Conservation (phyloP, 495 filamentous ascomycete species). For the Tetracladium setigerum region DNA sequence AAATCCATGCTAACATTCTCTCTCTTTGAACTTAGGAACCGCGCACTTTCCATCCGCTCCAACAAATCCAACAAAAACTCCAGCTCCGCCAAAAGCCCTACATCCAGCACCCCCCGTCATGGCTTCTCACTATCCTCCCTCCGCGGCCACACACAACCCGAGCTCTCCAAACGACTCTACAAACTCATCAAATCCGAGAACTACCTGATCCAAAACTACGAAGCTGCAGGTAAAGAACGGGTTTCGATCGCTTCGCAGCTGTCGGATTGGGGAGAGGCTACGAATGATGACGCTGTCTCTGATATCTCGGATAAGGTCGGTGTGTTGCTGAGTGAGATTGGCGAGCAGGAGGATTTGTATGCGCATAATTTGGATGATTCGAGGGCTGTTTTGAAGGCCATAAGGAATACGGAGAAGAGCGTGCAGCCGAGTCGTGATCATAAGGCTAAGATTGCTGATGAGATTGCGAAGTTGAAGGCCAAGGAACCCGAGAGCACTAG, state of each 20-base stretch:
- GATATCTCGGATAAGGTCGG: conserved; percentile 93
- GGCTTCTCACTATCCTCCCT: conserved; percentile 73
- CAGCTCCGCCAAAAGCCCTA: conserved; percentile 27
- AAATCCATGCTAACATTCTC: not conserved
- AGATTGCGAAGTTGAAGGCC: conserved; percentile 80
- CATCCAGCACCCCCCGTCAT: conserved; percentile 31
- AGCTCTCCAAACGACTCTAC: conserved; percentile 76
- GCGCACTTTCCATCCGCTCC: conserved; percentile 49
- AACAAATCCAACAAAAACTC: conserved; percentile 34
- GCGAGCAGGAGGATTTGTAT: conserved; percentile 84
- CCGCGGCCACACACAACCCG: conserved; percentile 73
- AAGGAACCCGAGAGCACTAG: conserved; percentile 77
- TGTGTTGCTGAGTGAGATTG: conserved; percentile 83
- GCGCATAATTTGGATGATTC: conserved; percentile 82
- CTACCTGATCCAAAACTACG: conserved; percentile 72
- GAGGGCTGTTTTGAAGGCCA: conserved; percentile 72
- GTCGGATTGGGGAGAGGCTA: conserved; percentile 94
- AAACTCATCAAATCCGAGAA: conserved; percentile 90
- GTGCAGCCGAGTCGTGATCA: conserved; percentile 89
- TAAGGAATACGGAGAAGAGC: conserved; percentile 83
- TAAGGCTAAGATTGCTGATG: conserved; percentile 76
- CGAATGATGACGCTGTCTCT: conserved; percentile 73
- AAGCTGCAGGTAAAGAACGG: conserved; percentile 73
- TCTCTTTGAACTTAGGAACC: conserved; percentile 35
- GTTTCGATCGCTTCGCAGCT: conserved; percentile 78